Percentiles rank a stretch among this genome's conserved stretches.
Evolutionary conservation across 805 yeast species (phyloP).

Genomic region (Kuraishia cidri): DNA sequence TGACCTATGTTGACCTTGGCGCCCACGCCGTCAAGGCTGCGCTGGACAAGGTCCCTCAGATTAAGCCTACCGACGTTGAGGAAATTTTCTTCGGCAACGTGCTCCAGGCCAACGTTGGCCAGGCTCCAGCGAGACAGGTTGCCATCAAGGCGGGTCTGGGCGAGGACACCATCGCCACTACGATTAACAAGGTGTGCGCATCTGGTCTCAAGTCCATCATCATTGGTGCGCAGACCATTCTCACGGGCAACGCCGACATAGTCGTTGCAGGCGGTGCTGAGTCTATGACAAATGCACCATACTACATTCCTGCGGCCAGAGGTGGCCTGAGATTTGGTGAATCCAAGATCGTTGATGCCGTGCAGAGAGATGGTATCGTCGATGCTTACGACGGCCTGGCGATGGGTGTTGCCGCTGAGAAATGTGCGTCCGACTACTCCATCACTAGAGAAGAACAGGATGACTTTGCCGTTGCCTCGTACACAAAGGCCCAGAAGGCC

Average conservation of each 20-base stretch:
- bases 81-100: slow-evolving; percentile 93
- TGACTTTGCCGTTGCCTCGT: slow-evolving; percentile 75
- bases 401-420: slow-evolving; percentile 98
- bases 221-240: slow-evolving; percentile 81
- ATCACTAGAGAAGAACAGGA: slow-evolving; percentile 85
- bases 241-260: slow-evolving; percentile 84
- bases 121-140: slow-evolving; percentile 97
- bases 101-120: slow-evolving; percentile 88
- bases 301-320: slow-evolving; percentile 82
- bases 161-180: slow-evolving; percentile 73
- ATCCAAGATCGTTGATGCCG: slow-evolving; percentile 70
- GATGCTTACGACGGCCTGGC: slow-evolving; percentile 85
- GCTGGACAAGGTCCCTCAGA: slow-evolving; percentile 70
- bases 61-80: slow-evolving; percentile 71
- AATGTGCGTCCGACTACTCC: slow-evolving; percentile 78
- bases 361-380: slow-evolving; percentile 84
- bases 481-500: slow-evolving; percentile 81
- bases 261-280: slow-evolving; percentile 98
- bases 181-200: slow-evolving; percentile 96
- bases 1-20: slow-evolving; percentile 80
- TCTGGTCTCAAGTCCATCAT: slow-evolving; percentile 91
- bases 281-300: slow-evolving; percentile 94
- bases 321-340: slow-evolving; percentile 89
- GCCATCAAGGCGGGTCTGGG: slow-evolving; percentile 86
- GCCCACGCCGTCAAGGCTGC: slow-evolving; percentile 90